Percentiles rank a stretch among this genome's conserved stretches.
phyloP scores from a whole-genome alignment of 163 green algal genomes.

The Chloroidium sp. region DNA sequence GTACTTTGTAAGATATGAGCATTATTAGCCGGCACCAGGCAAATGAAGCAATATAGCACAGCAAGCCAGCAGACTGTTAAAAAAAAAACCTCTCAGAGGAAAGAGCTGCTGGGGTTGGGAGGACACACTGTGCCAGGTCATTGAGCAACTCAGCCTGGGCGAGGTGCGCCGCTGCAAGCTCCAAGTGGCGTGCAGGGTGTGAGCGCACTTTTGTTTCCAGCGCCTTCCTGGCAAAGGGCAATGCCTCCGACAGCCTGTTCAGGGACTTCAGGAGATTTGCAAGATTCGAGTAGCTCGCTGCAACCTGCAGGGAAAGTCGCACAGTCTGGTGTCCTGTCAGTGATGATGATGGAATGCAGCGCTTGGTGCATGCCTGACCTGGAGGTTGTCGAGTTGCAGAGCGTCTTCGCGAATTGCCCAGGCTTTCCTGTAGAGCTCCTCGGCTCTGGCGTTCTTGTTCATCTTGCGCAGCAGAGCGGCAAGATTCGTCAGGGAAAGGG shows the following conservation, averaged over 20 bases:
- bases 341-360: background rate
- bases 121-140: slow-evolving; percentile 10
- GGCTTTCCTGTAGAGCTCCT: slow-evolving; percentile 19
- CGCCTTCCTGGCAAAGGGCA: slow-evolving; percentile 22
- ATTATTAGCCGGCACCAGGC: no score
- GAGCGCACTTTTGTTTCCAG: slow-evolving; percentile 20
- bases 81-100: background rate
- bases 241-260: slow-evolving; percentile 15
- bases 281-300: slow-evolving; percentile 16
- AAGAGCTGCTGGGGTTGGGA: background rate
- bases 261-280: slow-evolving; percentile 19
- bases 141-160: slow-evolving; percentile 12
- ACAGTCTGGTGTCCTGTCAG: background rate
- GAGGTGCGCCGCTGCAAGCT: slow-evolving; percentile 10
- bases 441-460: slow-evolving; percentile 10
- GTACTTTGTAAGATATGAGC: no score
- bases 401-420: slow-evolving; percentile 18
- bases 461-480: slow-evolving; percentile 19
- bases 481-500: slow-evolving; percentile 20
- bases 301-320: slow-evolving; percentile 11
- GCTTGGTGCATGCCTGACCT: slow-evolving; percentile 1
- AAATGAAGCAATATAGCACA: no score
- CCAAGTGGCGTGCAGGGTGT: slow-evolving; percentile 6
- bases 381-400: slow-evolving; percentile 18
- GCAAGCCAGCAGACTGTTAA: background rate